A percentile compares a stretch with the other conserved stretches of the same genome.
These are phyloP conservation scores for Anthostomella pinea DNA, from an alignment of 2,329 filamentous ascomycete genomes.

Conservation along the genomic window DNA sequence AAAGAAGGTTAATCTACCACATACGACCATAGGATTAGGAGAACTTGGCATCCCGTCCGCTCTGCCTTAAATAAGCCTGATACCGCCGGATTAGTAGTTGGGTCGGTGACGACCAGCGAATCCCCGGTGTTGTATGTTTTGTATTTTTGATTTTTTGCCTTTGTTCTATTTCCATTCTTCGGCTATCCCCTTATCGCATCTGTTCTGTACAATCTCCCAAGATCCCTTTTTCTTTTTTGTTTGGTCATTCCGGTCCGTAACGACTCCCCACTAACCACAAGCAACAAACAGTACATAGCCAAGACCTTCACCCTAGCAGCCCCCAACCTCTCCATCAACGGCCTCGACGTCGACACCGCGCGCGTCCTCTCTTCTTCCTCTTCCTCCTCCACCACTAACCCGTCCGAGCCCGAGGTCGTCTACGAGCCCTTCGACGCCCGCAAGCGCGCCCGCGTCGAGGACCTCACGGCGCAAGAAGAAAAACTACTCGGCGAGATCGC, in stretches of 20 bases:
- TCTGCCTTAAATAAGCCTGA: slow-evolving; percentile 32
- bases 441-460: slow-evolving; percentile 57
- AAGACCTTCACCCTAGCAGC: slow-evolving; percentile 57
- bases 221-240: slow-evolving; percentile 1
- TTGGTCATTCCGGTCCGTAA: too few species aligned
- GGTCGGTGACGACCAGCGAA: slow-evolving; percentile 35
- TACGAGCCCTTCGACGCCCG: slow-evolving; percentile 61
- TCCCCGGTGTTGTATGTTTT: slow-evolving; percentile 35
- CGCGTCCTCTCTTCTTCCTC: slow-evolving; percentile 14
- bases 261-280: slow-evolving; percentile 1
- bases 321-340: slow-evolving; percentile 63
- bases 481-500: slow-evolving; percentile 63
- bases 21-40: slow-evolving; percentile 33
- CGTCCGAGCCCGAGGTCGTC: slow-evolving; percentile 35
- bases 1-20: slow-evolving; percentile 4
- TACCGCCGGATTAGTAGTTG: slow-evolving; percentile 32
- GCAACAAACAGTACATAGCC: slow-evolving; percentile 52
- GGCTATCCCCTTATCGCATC: too few species aligned
- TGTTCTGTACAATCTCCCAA: slow-evolving; percentile 1
- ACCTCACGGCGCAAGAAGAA: slow-evolving; percentile 60
- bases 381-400: too few species aligned
- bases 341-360: slow-evolving; percentile 46
- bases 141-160: slow-evolving; percentile 9
- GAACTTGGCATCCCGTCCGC: slow-evolving; percentile 32
- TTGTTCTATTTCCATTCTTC: neutral